Evolutionary conservation across 805 yeast genomes (phyloP).

Genomic region (Saturnispora kantuleensis): DNA sequence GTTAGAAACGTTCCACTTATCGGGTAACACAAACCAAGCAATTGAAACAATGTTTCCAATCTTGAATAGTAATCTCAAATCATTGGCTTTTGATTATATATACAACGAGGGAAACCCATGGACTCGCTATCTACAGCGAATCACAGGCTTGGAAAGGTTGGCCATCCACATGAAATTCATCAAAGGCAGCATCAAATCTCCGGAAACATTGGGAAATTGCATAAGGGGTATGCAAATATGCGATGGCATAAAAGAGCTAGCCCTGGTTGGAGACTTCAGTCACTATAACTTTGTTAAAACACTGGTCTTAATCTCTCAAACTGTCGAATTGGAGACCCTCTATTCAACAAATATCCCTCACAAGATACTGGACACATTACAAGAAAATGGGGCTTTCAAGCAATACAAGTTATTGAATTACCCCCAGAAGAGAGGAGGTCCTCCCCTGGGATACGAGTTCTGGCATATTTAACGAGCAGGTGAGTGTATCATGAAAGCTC

Average conservation of each 20-base stretch:
- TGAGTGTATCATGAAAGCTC: neutral
- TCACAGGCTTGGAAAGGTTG: neutral
- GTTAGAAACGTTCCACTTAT: neutral
- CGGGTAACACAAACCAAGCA: conserved; percentile 1
- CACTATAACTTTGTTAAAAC: neutral
- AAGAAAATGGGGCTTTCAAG: neutral
- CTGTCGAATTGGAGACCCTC: neutral
- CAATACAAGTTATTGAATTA: neutral
- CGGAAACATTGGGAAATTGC: conserved; percentile 1
- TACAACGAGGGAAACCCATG: neutral
- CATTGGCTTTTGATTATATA: conserved; percentile 1
- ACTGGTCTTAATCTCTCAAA: conserved; percentile 2
- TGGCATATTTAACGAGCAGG: neutral
- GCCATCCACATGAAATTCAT: conserved; percentile 1
- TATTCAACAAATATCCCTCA: neutral
- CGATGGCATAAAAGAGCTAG: conserved; percentile 1
- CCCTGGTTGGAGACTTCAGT: neutral
- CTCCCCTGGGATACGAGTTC: conserved; percentile 4
- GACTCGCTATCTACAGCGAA: neutral
- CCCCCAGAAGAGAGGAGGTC: neutral
- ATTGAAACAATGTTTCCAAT: neutral
- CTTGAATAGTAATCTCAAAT: neutral
- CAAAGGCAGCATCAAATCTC: neutral
- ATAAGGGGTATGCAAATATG: conserved; percentile 3
- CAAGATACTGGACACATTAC: neutral